Conservation (phyloP, 805 yeast genomes). For the Wickerhamiella parazyma region DNA sequence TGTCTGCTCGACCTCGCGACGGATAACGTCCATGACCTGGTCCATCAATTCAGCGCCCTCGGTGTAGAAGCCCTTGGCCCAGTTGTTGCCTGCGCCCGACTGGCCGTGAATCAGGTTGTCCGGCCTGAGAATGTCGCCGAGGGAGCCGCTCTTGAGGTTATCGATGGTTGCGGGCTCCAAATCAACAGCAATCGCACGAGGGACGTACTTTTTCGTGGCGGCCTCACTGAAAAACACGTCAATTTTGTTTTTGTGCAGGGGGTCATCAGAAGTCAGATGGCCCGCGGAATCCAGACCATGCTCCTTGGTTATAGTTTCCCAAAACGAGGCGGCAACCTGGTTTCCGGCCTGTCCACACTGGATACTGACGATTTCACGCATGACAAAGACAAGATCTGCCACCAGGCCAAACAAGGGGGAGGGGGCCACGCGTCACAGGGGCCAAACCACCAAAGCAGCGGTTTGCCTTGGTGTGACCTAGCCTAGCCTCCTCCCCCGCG, state of each 20-base stretch:
- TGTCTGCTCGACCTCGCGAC: conserved; percentile 89
- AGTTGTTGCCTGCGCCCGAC: conserved; percentile 86
- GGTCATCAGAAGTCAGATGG: conserved; percentile 19
- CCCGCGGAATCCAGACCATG: conserved; percentile 30
- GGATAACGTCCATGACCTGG: conserved; percentile 72
- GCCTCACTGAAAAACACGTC: conserved; percentile 85
- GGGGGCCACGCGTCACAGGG: not conserved
- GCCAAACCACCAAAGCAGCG: no score
- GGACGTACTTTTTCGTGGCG: conserved; percentile 69
- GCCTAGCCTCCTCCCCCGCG: no score
- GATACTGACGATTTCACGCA: conserved; percentile 8
- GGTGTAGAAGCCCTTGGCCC: conserved; percentile 96
- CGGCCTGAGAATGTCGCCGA: conserved; percentile 81
- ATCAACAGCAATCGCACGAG: conserved; percentile 85
- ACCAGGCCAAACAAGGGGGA: not conserved
- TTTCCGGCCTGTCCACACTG: conserved; percentile 30
- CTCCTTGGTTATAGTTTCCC: conserved; percentile 30
- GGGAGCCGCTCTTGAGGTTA: conserved; percentile 62
- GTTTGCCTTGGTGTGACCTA: no score
- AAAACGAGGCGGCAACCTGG: conserved; percentile 52
- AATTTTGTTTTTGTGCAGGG: conserved; percentile 34
- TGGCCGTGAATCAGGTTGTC: conserved; percentile 84
- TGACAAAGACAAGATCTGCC: not conserved
- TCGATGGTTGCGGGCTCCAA: conserved; percentile 92
- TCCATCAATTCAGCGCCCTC: conserved; percentile 94